Base-by-base conservation (phyloP, 2,329 filamentous ascomycete genomes). In the Colletotrichum simmondsii region DNA sequence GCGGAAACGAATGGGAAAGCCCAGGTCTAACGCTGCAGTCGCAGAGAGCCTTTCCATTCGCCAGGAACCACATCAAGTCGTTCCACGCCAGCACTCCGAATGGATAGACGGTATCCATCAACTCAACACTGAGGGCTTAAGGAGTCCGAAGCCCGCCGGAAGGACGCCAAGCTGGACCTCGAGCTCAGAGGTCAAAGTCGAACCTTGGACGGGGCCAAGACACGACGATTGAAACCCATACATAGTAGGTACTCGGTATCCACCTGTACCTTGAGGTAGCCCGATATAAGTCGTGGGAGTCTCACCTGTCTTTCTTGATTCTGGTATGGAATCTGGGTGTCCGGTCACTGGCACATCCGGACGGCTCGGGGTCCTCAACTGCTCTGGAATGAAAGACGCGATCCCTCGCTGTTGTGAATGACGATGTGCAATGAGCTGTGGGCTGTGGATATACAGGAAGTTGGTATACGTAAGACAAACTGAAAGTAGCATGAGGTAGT, bases 201-300 rank as follows among this genome's bases (percentile, higher is more conserved):
- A 65, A 67, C 30, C 56, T 67, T 46, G 19, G 26, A 53, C 35
- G 16, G 26, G 54, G 65, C 65, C 70, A 60, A 64, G 59, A 69
- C 37, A 63, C 19, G 32, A 59, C 46, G 58, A 58, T 53, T 35
- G 69, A 68, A 22, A 14, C 30, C 65, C 30, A 42, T 42, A 42
- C 32, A 5, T 35, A 12, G 3, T 35, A 11, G 32, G 32, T 35
- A 35, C 16, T 19, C 5, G 0, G 28, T 59, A 22, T 24, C 35
- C 28, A 19, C 28, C 24, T 24, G 63, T 56, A 56, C 30, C 42
- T 65, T 37, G 42, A 42, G n/a, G 11, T 53, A 26, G 26, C 54
- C 26, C 37, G 26, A 66, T 24, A 22, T 19, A 16, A 26, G 16
- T 16, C n/a, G 2, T 7, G 24, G 37, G 8, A 30, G 42, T 49